phyloP scores from a whole-genome alignment of 2,329 filamentous ascomycete genomes.

The Blastomyces emzantsi region DNA sequence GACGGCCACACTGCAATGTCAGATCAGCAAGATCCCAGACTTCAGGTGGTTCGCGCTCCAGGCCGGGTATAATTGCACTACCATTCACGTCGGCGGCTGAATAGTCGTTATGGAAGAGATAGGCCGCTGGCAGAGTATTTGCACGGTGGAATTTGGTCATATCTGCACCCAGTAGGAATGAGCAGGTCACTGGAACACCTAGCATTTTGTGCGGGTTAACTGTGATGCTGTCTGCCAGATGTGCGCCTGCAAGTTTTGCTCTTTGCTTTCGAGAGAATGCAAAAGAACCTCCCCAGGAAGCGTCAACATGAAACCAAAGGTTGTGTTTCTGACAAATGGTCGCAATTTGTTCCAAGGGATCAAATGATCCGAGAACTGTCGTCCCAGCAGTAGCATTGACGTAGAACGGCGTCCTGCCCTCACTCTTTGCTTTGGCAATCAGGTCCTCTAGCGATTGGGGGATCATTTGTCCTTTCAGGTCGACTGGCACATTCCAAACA shows the following conservation, averaged over 20 bases:
- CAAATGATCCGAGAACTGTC: slow-evolving; percentile 83
- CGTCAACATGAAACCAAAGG: slow-evolving; percentile 91
- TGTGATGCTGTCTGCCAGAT: slow-evolving; percentile 71
- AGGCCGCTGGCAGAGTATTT: slow-evolving; percentile 80
- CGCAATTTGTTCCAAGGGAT: slow-evolving; percentile 64
- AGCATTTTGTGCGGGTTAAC: slow-evolving; percentile 98
- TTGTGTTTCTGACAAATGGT: slow-evolving; percentile 60
- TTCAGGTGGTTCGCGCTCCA: slow-evolving; percentile 40
- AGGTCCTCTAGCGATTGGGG: slow-evolving; percentile 54
- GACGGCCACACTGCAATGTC: slow-evolving; percentile 84
- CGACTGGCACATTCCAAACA: slow-evolving; percentile 67
- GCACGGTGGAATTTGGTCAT: slow-evolving; percentile 67
- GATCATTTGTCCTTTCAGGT: slow-evolving; percentile 62
- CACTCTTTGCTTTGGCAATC: slow-evolving; percentile 51
- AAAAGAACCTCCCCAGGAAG: slow-evolving; percentile 78
- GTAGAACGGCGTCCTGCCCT: slow-evolving; percentile 78
- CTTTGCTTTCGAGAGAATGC: slow-evolving; percentile 62
- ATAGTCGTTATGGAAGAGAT: slow-evolving; percentile 61
- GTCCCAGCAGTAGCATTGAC: slow-evolving; percentile 94
- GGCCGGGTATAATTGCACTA: slow-evolving; percentile 17
- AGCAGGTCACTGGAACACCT: slow-evolving; percentile 81
- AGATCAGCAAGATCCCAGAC: slow-evolving; percentile 86
- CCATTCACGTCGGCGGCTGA: slow-evolving; percentile 29
- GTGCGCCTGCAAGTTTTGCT: slow-evolving; percentile 57
- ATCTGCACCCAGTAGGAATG: slow-evolving; percentile 74